phyloP scores from a whole-genome alignment of 805 yeast species.

The Myxozyma nipponensis region DNA sequence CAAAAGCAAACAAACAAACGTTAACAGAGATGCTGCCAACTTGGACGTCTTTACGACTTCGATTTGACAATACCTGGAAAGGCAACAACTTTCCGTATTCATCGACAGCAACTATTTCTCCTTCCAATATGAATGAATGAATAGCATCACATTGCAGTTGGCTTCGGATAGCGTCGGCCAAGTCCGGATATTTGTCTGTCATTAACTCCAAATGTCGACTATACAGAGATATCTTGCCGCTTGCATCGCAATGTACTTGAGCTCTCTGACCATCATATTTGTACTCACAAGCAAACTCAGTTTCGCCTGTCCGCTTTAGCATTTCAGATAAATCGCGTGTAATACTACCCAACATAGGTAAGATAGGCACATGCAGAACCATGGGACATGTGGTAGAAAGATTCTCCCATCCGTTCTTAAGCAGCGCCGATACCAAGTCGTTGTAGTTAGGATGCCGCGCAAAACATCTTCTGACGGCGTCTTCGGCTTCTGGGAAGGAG shows the following conservation, averaged over 20 bases:
- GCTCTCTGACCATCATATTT: constrained; percentile 33
- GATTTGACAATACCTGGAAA: constrained; percentile 27
- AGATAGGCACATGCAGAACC: constrained; percentile 26
- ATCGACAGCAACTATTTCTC: constrained; percentile 31
- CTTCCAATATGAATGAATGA: constrained; percentile 30
- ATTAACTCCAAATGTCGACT: constrained; percentile 31
- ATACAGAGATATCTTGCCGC: constrained; percentile 24
- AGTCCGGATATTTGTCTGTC: constrained; percentile 31
- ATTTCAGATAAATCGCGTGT: constrained; percentile 30
- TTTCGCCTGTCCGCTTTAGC: constrained; percentile 13
- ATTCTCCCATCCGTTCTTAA: constrained; percentile 9
- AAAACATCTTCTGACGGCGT: constrained; percentile 24
- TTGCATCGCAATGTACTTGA: constrained; percentile 27
- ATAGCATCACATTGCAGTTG: not conserved
- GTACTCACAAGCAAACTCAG: constrained; percentile 30
- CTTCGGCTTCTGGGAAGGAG: constrained; percentile 17
- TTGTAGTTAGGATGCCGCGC: constrained; percentile 30
- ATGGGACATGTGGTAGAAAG: constrained; percentile 22
- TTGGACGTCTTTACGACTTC: constrained; percentile 26
- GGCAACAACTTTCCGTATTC: constrained; percentile 16
- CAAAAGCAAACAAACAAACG: constrained; percentile 29
- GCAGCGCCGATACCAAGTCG: constrained; percentile 18
- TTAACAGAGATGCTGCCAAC: constrained; percentile 16
- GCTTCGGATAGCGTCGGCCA: constrained; percentile 11
- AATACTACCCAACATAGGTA: constrained; percentile 32